Base-by-base conservation (phyloP, 2,329 filamentous ascomycete species). In the Trichoderma simmonsii region DNA sequence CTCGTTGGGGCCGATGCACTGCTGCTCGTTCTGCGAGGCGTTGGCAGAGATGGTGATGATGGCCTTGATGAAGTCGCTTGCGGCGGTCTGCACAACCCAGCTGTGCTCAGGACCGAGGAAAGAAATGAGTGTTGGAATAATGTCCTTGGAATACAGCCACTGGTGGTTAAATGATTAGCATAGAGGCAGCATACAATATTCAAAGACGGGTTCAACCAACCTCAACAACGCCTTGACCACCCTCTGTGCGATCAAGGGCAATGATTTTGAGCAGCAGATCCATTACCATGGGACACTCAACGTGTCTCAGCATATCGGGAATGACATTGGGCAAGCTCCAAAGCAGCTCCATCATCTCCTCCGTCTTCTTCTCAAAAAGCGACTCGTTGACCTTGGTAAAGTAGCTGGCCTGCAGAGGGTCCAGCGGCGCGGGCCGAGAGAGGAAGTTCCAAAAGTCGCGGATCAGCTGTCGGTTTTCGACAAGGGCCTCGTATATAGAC, bases 1-100 rank as follows among this genome's bases (percentile, higher is more conserved):
- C 79, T 97, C 96, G 80, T 99, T 99, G 4, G 96, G 96, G 4
- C 96, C 96, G 79, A 99, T 98, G 78, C 97, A 98, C n/a, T 95
- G 96, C 80, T 98, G 95, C 78, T 99, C 96, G 78, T 98, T 97
- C 77, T 97, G 96, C 1, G 95, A 98, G 3, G 96, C 96, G 79
- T 99, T 99, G 73, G 96, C 96, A 1, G 96, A 98, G 72, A 99
- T 98, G 30, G 96, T 99, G 76, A 99, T 98, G 79, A 99, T 98
- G 56, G 96, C 96, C 81, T 99, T 99, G 77, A 99, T 88, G 76
- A 99, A 99, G 80, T 99, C 96, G 57, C 96, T 96, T 1, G 96
- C 96, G 0, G 96, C 97, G 0, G 96, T 98, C 81, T 99, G 96
- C 2, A 96, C 97, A 1, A 95, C 93, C 81, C 94, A 93, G 74